Conservation (phyloP, 176 grass and related monocot species). For the Oryza coarctata region DNA sequence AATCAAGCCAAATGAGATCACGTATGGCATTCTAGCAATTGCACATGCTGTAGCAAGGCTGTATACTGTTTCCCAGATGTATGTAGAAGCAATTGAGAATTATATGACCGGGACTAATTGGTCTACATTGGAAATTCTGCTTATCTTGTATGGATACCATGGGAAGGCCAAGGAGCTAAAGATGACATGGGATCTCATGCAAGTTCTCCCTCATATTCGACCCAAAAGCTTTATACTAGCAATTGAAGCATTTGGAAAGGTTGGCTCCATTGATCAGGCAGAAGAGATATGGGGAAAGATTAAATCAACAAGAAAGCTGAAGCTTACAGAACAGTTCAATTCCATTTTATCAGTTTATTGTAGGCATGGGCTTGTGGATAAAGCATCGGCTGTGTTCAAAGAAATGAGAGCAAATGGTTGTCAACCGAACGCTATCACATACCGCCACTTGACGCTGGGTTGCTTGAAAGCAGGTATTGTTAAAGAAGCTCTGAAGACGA, state of each 20-base stretch:
- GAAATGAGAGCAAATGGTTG: conserved; percentile 75
- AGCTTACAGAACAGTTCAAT: conserved; percentile 73
- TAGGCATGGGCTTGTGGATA: conserved; percentile 64
- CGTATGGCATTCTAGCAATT: conserved; percentile 79
- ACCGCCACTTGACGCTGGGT: conserved; percentile 75
- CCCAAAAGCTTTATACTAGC: conserved; percentile 74
- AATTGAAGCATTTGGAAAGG: conserved; percentile 88
- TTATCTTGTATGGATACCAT: conserved; percentile 80
- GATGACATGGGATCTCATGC: conserved; percentile 63
- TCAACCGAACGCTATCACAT: conserved; percentile 88
- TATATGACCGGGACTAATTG: conserved; percentile 81
- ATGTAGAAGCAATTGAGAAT: conserved; percentile 78
- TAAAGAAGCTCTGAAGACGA: conserved; percentile 74
- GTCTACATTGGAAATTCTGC: conserved; percentile 89
- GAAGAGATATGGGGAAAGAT: conserved; percentile 70
- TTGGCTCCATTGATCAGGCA: conserved; percentile 43
- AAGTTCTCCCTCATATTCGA: conserved; percentile 65
- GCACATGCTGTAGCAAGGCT: conserved; percentile 87
- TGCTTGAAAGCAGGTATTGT: conserved; percentile 81
- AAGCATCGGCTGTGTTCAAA: conserved; percentile 78
- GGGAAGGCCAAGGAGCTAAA: conserved; percentile 70
- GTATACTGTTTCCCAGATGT: conserved; percentile 66
- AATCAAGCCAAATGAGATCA: conserved; percentile 93
- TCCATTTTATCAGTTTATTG: conserved; percentile 85
- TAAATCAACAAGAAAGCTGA: conserved; percentile 59